Percentiles rank a stretch among this genome's conserved stretches.
These are phyloP conservation scores for Pythium pectinolyticum DNA, from an alignment of 352 stramenopile genomes.

Conservation along the genomic window DNA sequence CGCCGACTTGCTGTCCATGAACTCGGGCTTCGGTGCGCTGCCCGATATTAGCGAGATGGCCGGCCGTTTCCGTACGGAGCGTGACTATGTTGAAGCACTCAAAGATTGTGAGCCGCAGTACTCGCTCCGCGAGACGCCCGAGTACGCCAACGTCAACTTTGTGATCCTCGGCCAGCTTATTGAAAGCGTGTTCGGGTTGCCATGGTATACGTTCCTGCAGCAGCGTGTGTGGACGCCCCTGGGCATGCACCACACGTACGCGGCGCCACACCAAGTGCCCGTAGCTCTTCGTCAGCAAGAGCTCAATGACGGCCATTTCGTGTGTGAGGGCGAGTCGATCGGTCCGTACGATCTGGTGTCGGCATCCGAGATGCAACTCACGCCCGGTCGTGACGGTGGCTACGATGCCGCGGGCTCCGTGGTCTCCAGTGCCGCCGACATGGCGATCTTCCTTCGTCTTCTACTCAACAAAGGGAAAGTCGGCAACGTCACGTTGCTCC, in stretches of 20 bases:
- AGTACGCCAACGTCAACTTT: constrained; percentile 69
- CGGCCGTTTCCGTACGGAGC: constrained; percentile 40
- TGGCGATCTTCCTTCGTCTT: constrained; percentile 55
- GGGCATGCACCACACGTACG: constrained; percentile 58
- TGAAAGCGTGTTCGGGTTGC: constrained; percentile 38
- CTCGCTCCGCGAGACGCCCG: constrained; percentile 46
- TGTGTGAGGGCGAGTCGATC: constrained; percentile 41
- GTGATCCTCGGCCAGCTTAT: constrained; percentile 63
- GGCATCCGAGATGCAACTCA: constrained; percentile 36
- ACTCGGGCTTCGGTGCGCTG: constrained; percentile 46
- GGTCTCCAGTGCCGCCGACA: constrained; percentile 51
- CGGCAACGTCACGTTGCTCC: constrained; percentile 47
- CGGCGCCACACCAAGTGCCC: constrained; percentile 22
- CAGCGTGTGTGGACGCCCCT: constrained; percentile 53
- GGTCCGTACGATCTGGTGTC: constrained; percentile 49
- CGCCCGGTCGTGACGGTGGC: constrained; percentile 11
- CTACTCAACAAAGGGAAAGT: constrained; percentile 67
- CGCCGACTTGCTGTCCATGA: constrained; percentile 56
- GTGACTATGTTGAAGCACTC: constrained; percentile 38
- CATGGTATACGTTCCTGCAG: constrained; percentile 56
- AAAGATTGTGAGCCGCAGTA: constrained; percentile 40
- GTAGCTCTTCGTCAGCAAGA: constrained; percentile 1
- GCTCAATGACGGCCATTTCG: constrained; percentile 42
- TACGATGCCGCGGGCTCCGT: constrained; percentile 47
- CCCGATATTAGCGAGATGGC: constrained; percentile 37